phyloP scores from a whole-genome alignment of 1,284 basidiomycete genomes.

The Cronartium quercuum region DNA sequence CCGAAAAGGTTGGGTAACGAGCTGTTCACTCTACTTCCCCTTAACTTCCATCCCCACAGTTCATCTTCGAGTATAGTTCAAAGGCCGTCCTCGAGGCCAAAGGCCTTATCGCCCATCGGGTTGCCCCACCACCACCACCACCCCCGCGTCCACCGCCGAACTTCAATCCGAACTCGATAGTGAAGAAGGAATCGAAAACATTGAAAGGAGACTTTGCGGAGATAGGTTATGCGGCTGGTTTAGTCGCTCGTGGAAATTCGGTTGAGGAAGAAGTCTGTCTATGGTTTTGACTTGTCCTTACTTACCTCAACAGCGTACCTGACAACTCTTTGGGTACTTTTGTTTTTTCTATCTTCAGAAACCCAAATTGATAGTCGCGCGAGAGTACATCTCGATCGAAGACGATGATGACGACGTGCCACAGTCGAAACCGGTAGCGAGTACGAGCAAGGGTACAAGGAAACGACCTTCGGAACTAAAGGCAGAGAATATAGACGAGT shows the following conservation, averaged over 20 bases:
- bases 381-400: too few species aligned
- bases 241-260: constrained; percentile 92
- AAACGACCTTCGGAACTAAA: not conserved
- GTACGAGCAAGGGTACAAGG: not conserved
- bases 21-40: too few species aligned
- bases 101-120: constrained; percentile 14
- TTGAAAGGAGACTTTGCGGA: not conserved
- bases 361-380: not conserved
- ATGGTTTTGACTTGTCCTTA: not conserved
- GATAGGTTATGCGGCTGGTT: constrained; percentile 98
- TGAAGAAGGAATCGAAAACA: not conserved
- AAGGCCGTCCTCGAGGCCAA: constrained; percentile 21
- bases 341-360: not conserved
- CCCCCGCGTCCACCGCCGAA: not conserved
- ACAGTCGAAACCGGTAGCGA: too few species aligned
- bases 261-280: too few species aligned
- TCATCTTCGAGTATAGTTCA: constrained; percentile 21
- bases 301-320: not conserved
- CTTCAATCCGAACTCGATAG: too few species aligned
- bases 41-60: not conserved
- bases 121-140: not conserved
- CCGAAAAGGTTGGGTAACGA: too few species aligned
- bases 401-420: too few species aligned
- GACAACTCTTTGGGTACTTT: not conserved
- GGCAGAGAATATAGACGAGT: too few species aligned